Evolutionary conservation across 179 eudicot species (phyloP).

Genomic region (Silene vulgaris): DNA sequence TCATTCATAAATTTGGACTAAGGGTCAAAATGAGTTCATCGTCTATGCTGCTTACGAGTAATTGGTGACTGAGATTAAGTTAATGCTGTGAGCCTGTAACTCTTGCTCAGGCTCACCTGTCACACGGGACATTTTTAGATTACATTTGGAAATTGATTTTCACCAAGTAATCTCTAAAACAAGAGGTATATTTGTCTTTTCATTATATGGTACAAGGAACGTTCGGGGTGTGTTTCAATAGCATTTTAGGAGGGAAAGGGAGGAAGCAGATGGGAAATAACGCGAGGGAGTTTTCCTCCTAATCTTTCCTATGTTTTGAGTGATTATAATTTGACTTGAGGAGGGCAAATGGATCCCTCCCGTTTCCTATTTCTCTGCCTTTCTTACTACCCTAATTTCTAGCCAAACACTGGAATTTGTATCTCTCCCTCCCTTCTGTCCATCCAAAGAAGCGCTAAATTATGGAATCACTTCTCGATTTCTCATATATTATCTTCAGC

Average conservation of each 20-base stretch:
- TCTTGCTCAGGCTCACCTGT: neutral
- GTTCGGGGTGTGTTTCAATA: neutral
- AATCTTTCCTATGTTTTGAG: neutral
- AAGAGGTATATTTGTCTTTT: neutral
- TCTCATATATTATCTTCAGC: neutral
- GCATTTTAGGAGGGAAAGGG: neutral
- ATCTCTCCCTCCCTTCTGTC: neutral
- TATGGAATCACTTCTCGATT: neutral
- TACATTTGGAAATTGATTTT: neutral
- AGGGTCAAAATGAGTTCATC: neutral
- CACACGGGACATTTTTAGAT: neutral
- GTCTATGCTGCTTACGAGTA: neutral
- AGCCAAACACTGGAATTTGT: neutral
- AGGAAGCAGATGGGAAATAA: neutral
- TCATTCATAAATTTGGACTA: neutral
- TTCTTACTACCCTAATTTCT: neutral
- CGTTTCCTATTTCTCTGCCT: neutral
- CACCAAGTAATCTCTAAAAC: neutral
- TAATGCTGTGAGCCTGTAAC: neutral
- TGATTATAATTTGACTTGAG: neutral
- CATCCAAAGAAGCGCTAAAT: neutral
- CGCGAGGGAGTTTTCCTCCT: neutral
- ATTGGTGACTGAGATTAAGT: neutral
- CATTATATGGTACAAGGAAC: neutral
- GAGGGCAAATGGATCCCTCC: neutral